A percentile compares a stretch with the other conserved stretches of the same genome.
Conservation (phyloP, 169 alveolate species). For the Eimeria zaria region DNA sequence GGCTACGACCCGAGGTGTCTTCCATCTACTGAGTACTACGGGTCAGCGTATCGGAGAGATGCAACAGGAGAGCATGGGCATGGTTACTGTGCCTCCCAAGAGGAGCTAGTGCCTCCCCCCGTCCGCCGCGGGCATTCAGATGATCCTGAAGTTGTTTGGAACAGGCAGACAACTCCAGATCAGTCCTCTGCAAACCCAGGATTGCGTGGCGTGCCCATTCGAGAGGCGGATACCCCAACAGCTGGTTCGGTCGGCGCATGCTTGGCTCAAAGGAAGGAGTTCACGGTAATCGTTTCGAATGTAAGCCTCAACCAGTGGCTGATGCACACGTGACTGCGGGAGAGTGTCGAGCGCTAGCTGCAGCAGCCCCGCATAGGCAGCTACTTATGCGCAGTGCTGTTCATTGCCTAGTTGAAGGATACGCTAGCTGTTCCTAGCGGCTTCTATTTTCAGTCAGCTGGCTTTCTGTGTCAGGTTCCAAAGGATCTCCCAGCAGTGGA, state of each 20-base stretch:
- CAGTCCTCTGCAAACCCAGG: slow-evolving; percentile 2
- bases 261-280: slow-evolving; percentile 41
- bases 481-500: slow-evolving; percentile 83
- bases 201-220: slow-evolving; percentile 15
- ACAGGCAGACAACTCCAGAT: slow-evolving; percentile 51
- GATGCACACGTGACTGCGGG: not conserved
- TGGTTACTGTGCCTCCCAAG: slow-evolving; percentile 14
- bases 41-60: slow-evolving; percentile 38
- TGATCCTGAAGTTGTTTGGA: slow-evolving; percentile 31
- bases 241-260: slow-evolving; percentile 25
- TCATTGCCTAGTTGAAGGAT: not conserved
- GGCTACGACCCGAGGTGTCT: slow-evolving; percentile 65
- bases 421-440: slow-evolving; percentile 1
- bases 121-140: slow-evolving; percentile 39
- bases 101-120: slow-evolving; percentile 14
- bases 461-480: slow-evolving; percentile 78
- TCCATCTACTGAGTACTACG: slow-evolving; percentile 48
- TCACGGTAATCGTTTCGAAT: slow-evolving; percentile 68
- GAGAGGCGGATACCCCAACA: slow-evolving; percentile 32
- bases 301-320: not conserved
- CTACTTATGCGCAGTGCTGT: not conserved
- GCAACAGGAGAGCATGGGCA: slow-evolving; percentile 40
- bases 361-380: not conserved
- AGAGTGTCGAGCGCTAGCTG: not conserved
- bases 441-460: not conserved